Evolutionary conservation across 2,329 filamentous ascomycete genomes (phyloP), one percentile per base, ranked within the genome.

Genomic region (Salinomyces thailandicus): DNA sequence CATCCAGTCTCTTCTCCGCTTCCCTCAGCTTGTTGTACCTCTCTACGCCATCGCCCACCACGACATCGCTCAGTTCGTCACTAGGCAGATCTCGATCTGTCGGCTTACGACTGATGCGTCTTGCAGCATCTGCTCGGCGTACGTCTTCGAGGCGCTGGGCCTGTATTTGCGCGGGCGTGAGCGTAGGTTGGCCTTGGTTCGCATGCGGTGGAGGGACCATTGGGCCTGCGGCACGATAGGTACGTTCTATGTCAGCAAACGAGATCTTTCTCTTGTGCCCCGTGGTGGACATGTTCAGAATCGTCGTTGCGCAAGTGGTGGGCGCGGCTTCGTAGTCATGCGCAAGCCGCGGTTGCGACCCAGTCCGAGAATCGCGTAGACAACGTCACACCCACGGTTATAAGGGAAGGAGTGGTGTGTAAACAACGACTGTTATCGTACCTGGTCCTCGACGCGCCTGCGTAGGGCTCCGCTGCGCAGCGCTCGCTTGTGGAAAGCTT

Each of bases 41-140:
- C 55, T 79, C 71, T 30, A 81, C 85, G 26, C 81, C 80, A 58
- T 93, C 83, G 44, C 83, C 85, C 46, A 93, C 77, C 43, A 85
- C 75, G 45, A 81, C 75, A 50, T 93, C 87, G 30, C 94, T 72
- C 18, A 58, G 45, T 38, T 85, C 86, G 46, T 96, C 87, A n/a
- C 9, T 26, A 26, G 91, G 87, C 17, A 98, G 77, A 52, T 85
- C 91, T 70, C 85, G 93, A 62, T 98, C 91, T 40, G 86, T 95
- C 1, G 91, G 91, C 62, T 89, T 93, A 56, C 79, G 78, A 55
- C 84, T 85, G 49, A 85, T 78, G 43, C 86, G 77, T 60, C 87
- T 85, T 45, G 76, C 69, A 48, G 69, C 71, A 30, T 75, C 74
- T 46, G 69, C 62, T 26, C 53, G 50, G 24, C 55, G 53, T 37